A percentile compares a stretch with the other conserved stretches of the same genome.
These are phyloP conservation scores for Prosopis cineraria DNA, from an alignment of 306 rosid species.

Conservation along the genomic window DNA sequence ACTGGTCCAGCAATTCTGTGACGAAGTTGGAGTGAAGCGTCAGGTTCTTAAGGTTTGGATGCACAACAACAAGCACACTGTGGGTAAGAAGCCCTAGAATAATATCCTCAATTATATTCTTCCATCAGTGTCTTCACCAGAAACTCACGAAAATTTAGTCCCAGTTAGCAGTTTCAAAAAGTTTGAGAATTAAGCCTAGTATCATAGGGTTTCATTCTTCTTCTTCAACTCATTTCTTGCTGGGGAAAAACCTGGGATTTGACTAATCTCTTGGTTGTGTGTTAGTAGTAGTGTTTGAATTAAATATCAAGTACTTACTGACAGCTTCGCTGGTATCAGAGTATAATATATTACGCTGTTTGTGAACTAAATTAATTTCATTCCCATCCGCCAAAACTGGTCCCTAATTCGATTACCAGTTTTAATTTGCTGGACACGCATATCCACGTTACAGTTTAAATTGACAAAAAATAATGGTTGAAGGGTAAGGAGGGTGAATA, in stretches of 20 bases:
- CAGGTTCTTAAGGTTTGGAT: conserved; percentile 98
- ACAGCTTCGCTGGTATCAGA: conserved; percentile 26
- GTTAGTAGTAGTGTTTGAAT: conserved; percentile 25
- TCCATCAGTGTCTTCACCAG: neutral
- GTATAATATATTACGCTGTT: conserved; percentile 10
- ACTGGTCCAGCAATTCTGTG: conserved; percentile 71
- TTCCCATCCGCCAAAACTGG: neutral
- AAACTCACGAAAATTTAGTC: neutral
- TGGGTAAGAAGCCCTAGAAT: conserved; percentile 92
- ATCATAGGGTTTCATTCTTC: conserved; percentile 56
- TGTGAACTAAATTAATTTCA: conserved; percentile 36
- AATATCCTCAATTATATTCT: neutral
- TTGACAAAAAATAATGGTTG: neutral
- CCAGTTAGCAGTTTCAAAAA: neutral
- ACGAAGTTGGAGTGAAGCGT: conserved; percentile 80
- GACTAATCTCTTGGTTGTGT: conserved; percentile 24
- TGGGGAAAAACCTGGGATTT: neutral
- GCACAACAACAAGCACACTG: conserved; percentile 99
- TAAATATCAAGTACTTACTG: neutral
- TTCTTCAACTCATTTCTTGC: neutral
- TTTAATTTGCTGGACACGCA: no score
- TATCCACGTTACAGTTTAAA: no score
- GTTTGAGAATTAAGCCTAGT: neutral
- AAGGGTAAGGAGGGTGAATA: neutral
- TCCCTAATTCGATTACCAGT: neutral